Conservation (phyloP, 352 stramenopile genomes). For the Pythium angustatum region DNA sequence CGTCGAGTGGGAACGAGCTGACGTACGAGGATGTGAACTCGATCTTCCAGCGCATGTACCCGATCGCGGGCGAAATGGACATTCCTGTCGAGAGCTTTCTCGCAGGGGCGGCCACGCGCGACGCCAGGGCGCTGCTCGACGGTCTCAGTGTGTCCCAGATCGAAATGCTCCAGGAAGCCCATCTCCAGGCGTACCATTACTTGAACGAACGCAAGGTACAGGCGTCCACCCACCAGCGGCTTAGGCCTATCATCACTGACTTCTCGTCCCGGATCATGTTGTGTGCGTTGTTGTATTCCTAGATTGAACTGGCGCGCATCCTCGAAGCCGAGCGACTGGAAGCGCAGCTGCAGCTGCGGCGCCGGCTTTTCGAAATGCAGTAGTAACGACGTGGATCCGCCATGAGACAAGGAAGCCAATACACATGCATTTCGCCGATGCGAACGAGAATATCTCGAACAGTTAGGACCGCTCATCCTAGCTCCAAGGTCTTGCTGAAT, state of each 20-base stretch:
- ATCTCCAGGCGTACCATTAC: slow-evolving; percentile 79
- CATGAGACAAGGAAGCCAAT: background rate
- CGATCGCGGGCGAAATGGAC: slow-evolving; percentile 71
- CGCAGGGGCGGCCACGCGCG: slow-evolving; percentile 48
- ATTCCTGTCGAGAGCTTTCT: slow-evolving; percentile 79
- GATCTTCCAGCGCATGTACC: slow-evolving; percentile 65
- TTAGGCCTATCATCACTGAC: too few relatives aligned
- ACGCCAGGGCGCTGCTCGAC: slow-evolving; percentile 45
- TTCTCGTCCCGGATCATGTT: background rate
- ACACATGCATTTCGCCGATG: background rate
- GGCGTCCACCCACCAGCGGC: too few relatives aligned
- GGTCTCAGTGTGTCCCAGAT: slow-evolving; percentile 83
- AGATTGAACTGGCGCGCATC: slow-evolving; percentile 77
- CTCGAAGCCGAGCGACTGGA: slow-evolving; percentile 76
- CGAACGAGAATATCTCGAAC: background rate
- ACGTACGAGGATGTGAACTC: slow-evolving; percentile 56
- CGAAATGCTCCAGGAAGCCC: slow-evolving; percentile 78
- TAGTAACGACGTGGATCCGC: background rate
- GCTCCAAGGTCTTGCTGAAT: slow-evolving; percentile 76
- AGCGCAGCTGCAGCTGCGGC: slow-evolving; percentile 62
- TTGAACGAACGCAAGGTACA: slow-evolving; percentile 82
- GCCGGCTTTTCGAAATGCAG: slow-evolving; percentile 58
- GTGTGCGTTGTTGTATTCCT: background rate
- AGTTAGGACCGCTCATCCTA: slow-evolving; percentile 33
- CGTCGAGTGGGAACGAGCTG: background rate